Evolutionary conservation across 805 yeast species (phyloP).

Genomic region (Maudiozyma bulderi): DNA sequence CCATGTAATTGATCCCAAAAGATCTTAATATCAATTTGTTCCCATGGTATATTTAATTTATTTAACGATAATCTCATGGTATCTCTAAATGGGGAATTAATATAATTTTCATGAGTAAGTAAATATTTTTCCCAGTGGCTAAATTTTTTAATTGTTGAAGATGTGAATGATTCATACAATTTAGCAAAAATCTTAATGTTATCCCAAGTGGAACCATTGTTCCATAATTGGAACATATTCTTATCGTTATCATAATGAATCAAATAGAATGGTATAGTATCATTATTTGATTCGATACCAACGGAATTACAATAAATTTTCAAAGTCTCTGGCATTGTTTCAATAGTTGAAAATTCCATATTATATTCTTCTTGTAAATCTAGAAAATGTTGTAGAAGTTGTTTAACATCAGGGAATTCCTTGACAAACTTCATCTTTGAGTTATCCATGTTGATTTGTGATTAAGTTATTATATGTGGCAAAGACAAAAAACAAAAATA

Average conservation of each 20-base stretch:
- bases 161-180: conserved; percentile 8
- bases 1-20: conserved; percentile 15
- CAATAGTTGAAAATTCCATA: conserved; percentile 17
- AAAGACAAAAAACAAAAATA: too few species aligned
- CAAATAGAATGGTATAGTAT: conserved; percentile 17
- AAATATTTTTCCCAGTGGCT: neutral
- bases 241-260: conserved; percentile 20
- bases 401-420: conserved; percentile 7
- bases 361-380: conserved; percentile 20
- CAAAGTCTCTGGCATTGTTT: conserved; percentile 25
- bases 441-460: conserved; percentile 10
- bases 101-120: neutral
- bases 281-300: conserved; percentile 5
- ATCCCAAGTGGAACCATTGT: conserved; percentile 22
- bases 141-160: neutral
- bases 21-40: conserved; percentile 7
- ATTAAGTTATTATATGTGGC: too few species aligned
- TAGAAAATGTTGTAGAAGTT: conserved; percentile 13
- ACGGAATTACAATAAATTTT: conserved; percentile 16
- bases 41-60: conserved; percentile 18
- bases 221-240: conserved; percentile 20
- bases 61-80: conserved; percentile 7
- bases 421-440: conserved; percentile 19
- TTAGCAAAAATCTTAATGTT: conserved; percentile 13
- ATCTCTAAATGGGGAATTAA: conserved; percentile 5